phyloP scores from a whole-genome alignment of 2,329 filamentous ascomycete genomes.

The Aureobasidium pullulans region DNA sequence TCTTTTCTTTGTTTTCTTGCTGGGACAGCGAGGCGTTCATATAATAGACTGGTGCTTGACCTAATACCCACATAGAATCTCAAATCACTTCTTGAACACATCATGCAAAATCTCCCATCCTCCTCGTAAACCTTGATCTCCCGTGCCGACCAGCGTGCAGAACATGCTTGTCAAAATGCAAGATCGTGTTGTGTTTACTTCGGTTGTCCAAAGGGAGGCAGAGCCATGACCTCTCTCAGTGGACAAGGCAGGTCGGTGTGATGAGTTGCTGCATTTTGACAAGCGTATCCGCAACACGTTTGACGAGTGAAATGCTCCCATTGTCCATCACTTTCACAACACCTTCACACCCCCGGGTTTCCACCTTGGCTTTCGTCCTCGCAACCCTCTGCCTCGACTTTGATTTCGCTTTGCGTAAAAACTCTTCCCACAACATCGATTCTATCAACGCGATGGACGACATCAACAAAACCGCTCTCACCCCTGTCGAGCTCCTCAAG shows the following conservation, averaged over 20 bases:
- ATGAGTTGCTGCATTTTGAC: background rate
- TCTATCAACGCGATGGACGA: background rate
- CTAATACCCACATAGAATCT: background rate
- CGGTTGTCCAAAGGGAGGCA: background rate
- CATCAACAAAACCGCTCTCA: background rate
- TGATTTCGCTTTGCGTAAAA: background rate
- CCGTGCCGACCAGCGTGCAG: background rate
- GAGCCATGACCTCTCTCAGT: background rate
- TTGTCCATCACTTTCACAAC: background rate
- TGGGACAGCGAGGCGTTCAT: background rate
- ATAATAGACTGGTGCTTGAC: background rate
- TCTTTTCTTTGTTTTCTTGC: background rate
- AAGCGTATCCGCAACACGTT: background rate
- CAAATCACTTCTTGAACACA: background rate
- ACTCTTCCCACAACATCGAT: background rate
- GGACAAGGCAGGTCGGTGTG: background rate
- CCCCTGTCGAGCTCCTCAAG: background rate
- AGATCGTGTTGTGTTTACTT: background rate
- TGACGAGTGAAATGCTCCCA: background rate
- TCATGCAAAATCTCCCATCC: background rate
- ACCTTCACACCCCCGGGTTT: background rate
- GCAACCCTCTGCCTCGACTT: background rate
- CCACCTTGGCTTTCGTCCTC: background rate
- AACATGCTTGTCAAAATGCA: background rate
- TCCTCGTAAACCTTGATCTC: background rate